Evolutionary conservation across 768 basidiomycete species (phyloP).

Genomic region (Pulveroboletus sp.): DNA sequence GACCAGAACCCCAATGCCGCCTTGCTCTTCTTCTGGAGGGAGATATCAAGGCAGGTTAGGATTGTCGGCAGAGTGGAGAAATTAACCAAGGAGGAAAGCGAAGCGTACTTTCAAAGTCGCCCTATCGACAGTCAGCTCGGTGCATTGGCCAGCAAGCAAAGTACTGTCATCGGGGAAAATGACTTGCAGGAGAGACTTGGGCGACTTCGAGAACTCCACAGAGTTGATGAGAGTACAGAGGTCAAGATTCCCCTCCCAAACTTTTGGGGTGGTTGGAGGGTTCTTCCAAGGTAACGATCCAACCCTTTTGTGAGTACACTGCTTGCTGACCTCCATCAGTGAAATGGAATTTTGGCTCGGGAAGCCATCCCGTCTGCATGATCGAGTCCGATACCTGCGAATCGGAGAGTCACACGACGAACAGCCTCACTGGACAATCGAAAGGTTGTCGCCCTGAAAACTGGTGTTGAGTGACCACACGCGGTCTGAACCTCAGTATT

Average conservation of each 20-base stretch:
- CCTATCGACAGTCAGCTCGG: conserved; percentile 84
- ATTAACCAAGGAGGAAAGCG: conserved; percentile 64
- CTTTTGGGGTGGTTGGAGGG: conserved; percentile 96
- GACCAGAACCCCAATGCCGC: conserved; percentile 72
- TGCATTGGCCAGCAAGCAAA: conserved; percentile 93
- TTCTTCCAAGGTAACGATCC: conserved; percentile 71
- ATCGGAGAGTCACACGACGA: conserved; percentile 43
- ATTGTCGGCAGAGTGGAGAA: conserved; percentile 85
- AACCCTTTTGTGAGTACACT: not conserved
- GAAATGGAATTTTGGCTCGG: conserved; percentile 99
- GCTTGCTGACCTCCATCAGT: conserved; percentile 37
- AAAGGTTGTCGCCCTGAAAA: conserved; percentile 68
- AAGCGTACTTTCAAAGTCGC: conserved; percentile 76
- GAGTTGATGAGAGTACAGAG: conserved; percentile 36
- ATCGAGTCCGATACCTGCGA: conserved; percentile 78
- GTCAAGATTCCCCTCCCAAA: conserved; percentile 69
- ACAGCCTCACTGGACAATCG: conserved; percentile 65
- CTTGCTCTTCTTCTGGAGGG: conserved; percentile 88
- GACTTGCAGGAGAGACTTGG: conserved; percentile 61
- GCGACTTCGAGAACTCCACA: conserved; percentile 54
- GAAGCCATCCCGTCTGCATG: conserved; percentile 89
- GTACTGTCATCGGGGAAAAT: conserved; percentile 67
- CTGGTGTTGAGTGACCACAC: not conserved
- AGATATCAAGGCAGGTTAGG: conserved; percentile 74
- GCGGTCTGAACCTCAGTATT: not conserved